Base-by-base conservation (phyloP, 805 yeast genomes). In the Candida xiaguanensis region DNA sequence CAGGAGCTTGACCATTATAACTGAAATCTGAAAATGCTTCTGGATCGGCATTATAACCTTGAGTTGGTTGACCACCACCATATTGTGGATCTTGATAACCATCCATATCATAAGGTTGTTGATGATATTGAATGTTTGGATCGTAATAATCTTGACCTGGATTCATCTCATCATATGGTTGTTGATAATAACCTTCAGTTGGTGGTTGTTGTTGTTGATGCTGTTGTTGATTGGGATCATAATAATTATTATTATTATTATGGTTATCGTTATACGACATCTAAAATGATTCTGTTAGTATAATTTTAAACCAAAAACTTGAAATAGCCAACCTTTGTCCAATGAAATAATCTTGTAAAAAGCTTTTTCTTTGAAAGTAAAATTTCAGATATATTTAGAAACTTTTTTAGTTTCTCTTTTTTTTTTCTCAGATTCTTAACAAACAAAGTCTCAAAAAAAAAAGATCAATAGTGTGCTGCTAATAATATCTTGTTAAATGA, bases 1-100 rank as follows among this genome's bases (percentile, higher is more conserved):
- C 88, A 17, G 63, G 60, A 28, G 56, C 50, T 44, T 54, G 61
- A 28, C 64, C 64, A 44, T 86, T 86, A 50, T 78, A 77, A 42
- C 79, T 70, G 52, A 80, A 80, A 55, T 80, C 87, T 17, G 83
- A 76, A 42, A 80, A 80, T 42, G 81, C 82, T 55, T 80, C 85
- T 8, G 76, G 77, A 48, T 74, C 78, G 40, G 67, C 71, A 41
- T 57, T 59, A 56, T 67, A 68, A 24, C 61, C 65, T 31, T 28
- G 42, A 18, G 48, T 52, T 13, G 48, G 57, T 68, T 77, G 40
- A 59, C 70, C 50, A 15, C 49, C 55, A 14, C 29, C 20, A 20
- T 26, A 35, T 14, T 35, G 38, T 13, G 34, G 35, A 47, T 68
- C 70, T 43, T 67, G 72, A 53, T 67, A 68, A n/a, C 72, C 72